These are phyloP conservation scores for Nakazawaea wickerhamii DNA, from an alignment of 805 yeast genomes.

Conservation along the genomic window DNA sequence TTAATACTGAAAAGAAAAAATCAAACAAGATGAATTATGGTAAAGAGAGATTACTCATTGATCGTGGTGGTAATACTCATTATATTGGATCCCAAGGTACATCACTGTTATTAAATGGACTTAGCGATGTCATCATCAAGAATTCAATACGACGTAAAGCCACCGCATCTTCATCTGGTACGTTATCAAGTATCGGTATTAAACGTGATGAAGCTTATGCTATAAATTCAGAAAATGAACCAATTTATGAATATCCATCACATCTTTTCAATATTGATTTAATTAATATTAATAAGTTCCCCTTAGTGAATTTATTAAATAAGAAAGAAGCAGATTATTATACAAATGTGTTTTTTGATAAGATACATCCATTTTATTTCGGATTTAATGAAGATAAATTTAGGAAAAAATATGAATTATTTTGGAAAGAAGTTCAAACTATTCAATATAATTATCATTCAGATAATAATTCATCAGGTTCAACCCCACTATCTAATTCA, in stretches of 20 bases:
- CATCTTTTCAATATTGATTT: conserved; percentile 27
- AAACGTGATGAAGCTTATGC: conserved; percentile 29
- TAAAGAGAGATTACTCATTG: conserved; percentile 35
- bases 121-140: conserved; percentile 38
- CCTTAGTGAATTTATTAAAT: conserved; percentile 29
- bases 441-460: conserved; percentile 12
- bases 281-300: conserved; percentile 31
- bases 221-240: conserved; percentile 29
- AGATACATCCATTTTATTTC: conserved; percentile 39
- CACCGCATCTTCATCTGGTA: conserved; percentile 6
- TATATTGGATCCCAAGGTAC: conserved; percentile 43
- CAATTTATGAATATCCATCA: conserved; percentile 29
- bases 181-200: conserved; percentile 23
- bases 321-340: conserved; percentile 32
- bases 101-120: conserved; percentile 35
- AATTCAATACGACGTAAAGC: conserved; percentile 21
- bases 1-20: conserved; percentile 4
- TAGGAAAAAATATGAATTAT: conserved; percentile 28
- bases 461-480: conserved; percentile 2
- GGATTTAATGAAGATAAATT: conserved; percentile 32
- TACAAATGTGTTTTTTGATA: conserved; percentile 33
- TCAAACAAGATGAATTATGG: conserved; percentile 8
- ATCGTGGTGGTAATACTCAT: conserved; percentile 40
- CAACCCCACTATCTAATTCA: conserved; percentile 2
- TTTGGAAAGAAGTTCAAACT: conserved; percentile 31